Percentiles rank a stretch among this genome's conserved stretches.
These are phyloP conservation scores for Selaginella moellendorffii DNA, from an alignment of 75 land plant species.

Conservation along the genomic window DNA sequence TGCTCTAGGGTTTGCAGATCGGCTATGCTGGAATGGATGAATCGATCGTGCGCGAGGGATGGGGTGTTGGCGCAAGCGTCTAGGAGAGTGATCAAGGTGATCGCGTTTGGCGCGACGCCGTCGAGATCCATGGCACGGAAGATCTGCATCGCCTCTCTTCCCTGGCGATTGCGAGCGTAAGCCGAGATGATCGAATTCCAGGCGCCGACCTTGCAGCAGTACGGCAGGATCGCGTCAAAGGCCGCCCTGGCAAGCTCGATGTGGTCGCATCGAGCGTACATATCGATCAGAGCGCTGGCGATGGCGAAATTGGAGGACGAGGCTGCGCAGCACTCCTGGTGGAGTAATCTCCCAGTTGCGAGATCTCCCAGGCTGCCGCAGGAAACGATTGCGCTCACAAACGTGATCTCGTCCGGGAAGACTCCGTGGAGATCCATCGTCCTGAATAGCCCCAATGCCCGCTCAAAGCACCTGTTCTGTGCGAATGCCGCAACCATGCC, in stretches of 20 bases:
- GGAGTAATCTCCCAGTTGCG: not conserved
- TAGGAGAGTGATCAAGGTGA: not conserved
- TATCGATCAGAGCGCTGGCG: not conserved
- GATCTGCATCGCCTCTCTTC: not conserved
- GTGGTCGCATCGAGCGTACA: not conserved
- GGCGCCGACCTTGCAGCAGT: not conserved
- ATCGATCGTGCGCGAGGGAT: not conserved
- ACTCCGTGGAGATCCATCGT: not conserved
- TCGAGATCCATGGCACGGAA: not conserved
- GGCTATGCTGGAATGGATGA: not conserved
- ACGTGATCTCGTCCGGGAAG: not conserved
- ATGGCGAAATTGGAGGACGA: not conserved
- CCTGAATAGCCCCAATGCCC: not conserved
- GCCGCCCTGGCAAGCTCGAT: not conserved
- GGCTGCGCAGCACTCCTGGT: not conserved
- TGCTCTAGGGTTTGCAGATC: not conserved
- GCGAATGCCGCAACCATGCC: slow-evolving; percentile 5
- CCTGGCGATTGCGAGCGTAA: not conserved
- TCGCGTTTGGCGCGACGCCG: not conserved
- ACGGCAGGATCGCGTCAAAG: not conserved
- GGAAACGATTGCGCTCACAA: not conserved
- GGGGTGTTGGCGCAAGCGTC: not conserved
- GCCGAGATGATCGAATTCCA: not conserved
- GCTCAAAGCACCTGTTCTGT: not conserved
- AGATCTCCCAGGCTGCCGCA: not conserved